Base-by-base conservation (phyloP, 2,329 filamentous ascomycete genomes). In the Aspergillus sp. region DNA sequence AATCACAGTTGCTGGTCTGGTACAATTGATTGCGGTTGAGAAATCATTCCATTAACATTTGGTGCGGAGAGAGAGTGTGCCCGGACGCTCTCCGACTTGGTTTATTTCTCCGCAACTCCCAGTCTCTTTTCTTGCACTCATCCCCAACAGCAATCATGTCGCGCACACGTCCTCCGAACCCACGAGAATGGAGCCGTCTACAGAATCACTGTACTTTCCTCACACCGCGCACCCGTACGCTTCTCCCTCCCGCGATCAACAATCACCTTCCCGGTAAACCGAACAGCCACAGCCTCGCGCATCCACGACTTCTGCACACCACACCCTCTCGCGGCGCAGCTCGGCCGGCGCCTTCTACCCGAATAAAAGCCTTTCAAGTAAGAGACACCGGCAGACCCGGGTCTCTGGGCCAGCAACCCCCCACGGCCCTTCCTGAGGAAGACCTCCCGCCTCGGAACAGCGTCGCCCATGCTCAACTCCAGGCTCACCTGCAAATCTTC, bases 131-230 rank as follows among this genome's bases (percentile, higher is more conserved):
- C 39, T 46, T 37, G 37, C 57, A 27, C 11, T 46, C 31, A n/a
- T 3, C 35, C 8, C 12, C 37, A 49, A 33, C 23, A 54, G 17
- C 37, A 45, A 54, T 39, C 46, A 61, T 65, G 62, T 56, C 61
- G 11, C 61, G 70, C 56, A 21, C 63, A 12, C 62, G 58, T 46
- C 43, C 64, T 46, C 39, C 59, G n/a, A 44, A 52, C 45, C 53
- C 64, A 5, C 60, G 54, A 25, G 57, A 58, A 64, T 66, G 44
- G 56, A 45, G 49, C 39, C 48, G 19, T 6, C 19, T 50, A 9
- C 35, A 50, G 2, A 6, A 21, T 45, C 27, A 37, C 21, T 53
- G 47, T 11, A 46, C 21, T 25, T 15, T 37, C 50, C 14, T 35
- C 41, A 33, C 41, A 44, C n/a, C 54, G 14, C 33, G 35, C 5